Base-by-base conservation (phyloP, 495 filamentous ascomycete species). In the Xanthoparmelia taractica region DNA sequence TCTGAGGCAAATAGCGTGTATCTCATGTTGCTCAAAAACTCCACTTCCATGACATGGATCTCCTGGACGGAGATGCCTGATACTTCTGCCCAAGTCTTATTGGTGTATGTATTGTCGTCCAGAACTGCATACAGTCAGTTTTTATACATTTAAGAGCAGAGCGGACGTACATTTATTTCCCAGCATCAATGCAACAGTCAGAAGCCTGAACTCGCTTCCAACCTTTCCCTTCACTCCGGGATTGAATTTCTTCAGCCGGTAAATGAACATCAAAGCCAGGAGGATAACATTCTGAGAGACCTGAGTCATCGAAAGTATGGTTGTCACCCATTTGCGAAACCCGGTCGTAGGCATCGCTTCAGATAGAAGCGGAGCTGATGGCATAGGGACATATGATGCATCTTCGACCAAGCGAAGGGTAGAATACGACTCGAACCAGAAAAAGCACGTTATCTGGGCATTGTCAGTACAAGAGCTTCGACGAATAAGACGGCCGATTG, bases 21-120 rank as follows among this genome's bases (percentile, higher is more conserved):
- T 69, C 92, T 85, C 84, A 99, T 94, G 72, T 99, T 97, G 79
- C 94, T 96, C 63, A 99, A 80, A 69, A 99, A 99, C 73, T 99
- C 95, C 0, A 99, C 95, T 72, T 99, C 95, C 95, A 99, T 99
- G 45, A 97, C 85, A 71, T 99, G 95, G 48, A 99, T 96, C 74
- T 99, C 95, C 59, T 85, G 85, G 17, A 97, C 95, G 6, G 89
- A 87, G 63, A 99, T 96, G 23, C 90, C 87, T 31, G 95, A 97
- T 50, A 99, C 95, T 68, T 99, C 95, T 18, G 95, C 94, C 95
- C 95, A 99, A 2, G 95, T 97, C 79, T 97, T 96, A 79, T 99
- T 99, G 59, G 95, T 97, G 75, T 97, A 99, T 2, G 95, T 97
- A 73, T 97, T 99, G 70, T 99, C 95, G 71, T 99, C 95, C 66